Conservation (phyloP, 2,329 filamentous ascomycete genomes). For the Rosellinia necatrix region DNA sequence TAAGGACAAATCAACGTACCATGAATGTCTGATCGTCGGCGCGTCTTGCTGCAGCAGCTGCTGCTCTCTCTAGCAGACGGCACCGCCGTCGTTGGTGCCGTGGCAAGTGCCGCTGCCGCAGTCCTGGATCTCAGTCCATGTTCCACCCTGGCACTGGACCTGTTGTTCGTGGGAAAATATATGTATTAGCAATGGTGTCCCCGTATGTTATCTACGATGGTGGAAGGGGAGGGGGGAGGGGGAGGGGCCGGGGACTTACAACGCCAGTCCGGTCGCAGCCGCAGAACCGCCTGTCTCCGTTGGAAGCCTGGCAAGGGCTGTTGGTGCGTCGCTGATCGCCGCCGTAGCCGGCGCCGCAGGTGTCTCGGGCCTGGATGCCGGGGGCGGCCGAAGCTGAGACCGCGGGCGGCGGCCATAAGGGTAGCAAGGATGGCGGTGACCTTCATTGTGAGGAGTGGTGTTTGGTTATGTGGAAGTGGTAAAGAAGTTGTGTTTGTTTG, state of each 20-base stretch:
- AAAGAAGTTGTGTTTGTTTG: neutral
- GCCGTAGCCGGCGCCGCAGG: slow-evolving; percentile 27
- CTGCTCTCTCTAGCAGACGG: slow-evolving; percentile 10
- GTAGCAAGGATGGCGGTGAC: slow-evolving; percentile 18
- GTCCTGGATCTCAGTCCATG: slow-evolving; percentile 25
- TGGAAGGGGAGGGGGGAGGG: too few species aligned
- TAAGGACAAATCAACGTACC: neutral
- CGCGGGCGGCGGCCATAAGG: slow-evolving; percentile 11
- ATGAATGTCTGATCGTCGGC: neutral
- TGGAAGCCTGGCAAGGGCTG: slow-evolving; percentile 25
- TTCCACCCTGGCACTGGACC: slow-evolving; percentile 22
- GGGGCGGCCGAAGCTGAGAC: slow-evolving; percentile 16
- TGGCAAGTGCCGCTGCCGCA: slow-evolving; percentile 19
- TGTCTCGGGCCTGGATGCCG: slow-evolving; percentile 18
- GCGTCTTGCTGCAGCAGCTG: too few species aligned
- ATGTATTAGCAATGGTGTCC: neutral
- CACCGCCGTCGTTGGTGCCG: slow-evolving; percentile 20
- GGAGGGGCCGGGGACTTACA: too few species aligned
- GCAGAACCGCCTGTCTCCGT: slow-evolving; percentile 28
- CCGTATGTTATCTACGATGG: neutral
- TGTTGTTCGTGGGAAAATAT: neutral
- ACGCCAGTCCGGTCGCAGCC: slow-evolving; percentile 28
- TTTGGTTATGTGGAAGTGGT: neutral
- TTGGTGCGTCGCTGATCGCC: slow-evolving; percentile 29
- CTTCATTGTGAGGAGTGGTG: slow-evolving; percentile 20